Conservation (phyloP, 2,329 filamentous ascomycete species). For the Rhinocladiella similis region DNA sequence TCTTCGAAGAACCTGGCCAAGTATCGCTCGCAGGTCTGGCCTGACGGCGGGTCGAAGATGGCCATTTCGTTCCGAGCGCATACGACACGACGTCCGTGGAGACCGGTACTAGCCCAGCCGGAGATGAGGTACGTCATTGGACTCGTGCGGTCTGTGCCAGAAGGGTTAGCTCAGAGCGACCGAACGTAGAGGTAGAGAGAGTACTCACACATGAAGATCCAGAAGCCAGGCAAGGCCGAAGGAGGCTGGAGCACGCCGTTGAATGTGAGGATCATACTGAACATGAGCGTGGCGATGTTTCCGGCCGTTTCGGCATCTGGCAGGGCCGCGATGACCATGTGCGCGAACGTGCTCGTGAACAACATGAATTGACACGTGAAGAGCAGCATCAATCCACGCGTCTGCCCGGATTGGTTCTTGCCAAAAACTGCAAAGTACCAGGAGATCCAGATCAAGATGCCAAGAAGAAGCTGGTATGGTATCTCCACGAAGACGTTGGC, state of each 20-base stretch:
- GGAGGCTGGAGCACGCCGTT: slow-evolving; percentile 69
- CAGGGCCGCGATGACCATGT: slow-evolving; percentile 77
- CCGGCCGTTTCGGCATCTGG: slow-evolving; percentile 67
- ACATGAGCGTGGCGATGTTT: slow-evolving; percentile 74
- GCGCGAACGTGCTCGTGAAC: slow-evolving; percentile 71
- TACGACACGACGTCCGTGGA: slow-evolving; percentile 64
- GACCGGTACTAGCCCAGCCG: slow-evolving; percentile 67
- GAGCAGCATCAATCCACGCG: slow-evolving; percentile 46
- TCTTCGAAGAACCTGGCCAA: slow-evolving; percentile 53
- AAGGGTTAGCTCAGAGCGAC: slow-evolving; percentile 66
- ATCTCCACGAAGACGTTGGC: slow-evolving; percentile 70
- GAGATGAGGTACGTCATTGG: slow-evolving; percentile 80
- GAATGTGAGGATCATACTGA: slow-evolving; percentile 73
- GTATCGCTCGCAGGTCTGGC: slow-evolving; percentile 62
- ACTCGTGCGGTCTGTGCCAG: slow-evolving; percentile 67
- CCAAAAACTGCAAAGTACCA: slow-evolving; percentile 75
- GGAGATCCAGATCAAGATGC: slow-evolving; percentile 66
- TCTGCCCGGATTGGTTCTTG: slow-evolving; percentile 54
- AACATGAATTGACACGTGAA: slow-evolving; percentile 73
- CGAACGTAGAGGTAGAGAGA: slow-evolving; percentile 57
- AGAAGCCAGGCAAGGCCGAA: slow-evolving; percentile 62
- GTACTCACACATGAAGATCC: slow-evolving; percentile 55
- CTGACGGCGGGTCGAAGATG: slow-evolving; percentile 54
- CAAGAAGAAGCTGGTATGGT: slow-evolving; percentile 65
- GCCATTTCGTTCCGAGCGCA: slow-evolving; percentile 69